These are phyloP conservation scores for Striga hermonthica DNA, from an alignment of 305 asterid species.

Conservation along the genomic window DNA sequence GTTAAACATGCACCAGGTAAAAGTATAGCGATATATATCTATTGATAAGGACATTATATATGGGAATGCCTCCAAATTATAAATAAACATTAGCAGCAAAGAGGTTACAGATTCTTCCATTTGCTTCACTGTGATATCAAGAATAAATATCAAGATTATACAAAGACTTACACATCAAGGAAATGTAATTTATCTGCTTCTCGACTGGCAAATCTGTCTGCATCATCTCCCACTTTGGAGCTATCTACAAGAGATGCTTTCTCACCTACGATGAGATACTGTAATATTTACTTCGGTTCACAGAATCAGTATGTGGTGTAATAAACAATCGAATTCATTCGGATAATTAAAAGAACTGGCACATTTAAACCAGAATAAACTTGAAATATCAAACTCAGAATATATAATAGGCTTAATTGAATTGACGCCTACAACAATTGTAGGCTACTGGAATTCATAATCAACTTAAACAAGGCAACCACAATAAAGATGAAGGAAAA, in stretches of 20 bases:
- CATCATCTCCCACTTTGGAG: slow-evolving; percentile 43
- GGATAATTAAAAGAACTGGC: neutral
- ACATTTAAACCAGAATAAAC: slow-evolving; percentile 2
- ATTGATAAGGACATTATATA: neutral
- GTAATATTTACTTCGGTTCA: slow-evolving; percentile 9
- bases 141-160: slow-evolving; percentile 12
- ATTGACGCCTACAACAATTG: no score
- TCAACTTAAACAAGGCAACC: slow-evolving; percentile 13
- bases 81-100: no score
- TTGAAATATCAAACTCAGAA: neutral
- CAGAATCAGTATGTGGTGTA: slow-evolving; percentile 5
- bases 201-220: slow-evolving; percentile 69
- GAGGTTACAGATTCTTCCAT: slow-evolving; percentile 8
- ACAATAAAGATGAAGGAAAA: slow-evolving; percentile 17
- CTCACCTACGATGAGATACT: slow-evolving; percentile 44
- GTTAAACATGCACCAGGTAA: slow-evolving; percentile 16
- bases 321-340: slow-evolving; percentile 4
- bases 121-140: slow-evolving; percentile 14
- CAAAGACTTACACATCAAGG: slow-evolving; percentile 68
- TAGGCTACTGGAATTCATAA: neutral
- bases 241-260: slow-evolving; percentile 43
- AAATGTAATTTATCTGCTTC: slow-evolving; percentile 66
- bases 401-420: no score
- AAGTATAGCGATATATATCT: neutral
- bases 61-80: no score